Evolutionary conservation across 1,284 basidiomycete species (phyloP), one percentile per base, ranked within the genome.

Genomic region (Irpex lacteus): DNA sequence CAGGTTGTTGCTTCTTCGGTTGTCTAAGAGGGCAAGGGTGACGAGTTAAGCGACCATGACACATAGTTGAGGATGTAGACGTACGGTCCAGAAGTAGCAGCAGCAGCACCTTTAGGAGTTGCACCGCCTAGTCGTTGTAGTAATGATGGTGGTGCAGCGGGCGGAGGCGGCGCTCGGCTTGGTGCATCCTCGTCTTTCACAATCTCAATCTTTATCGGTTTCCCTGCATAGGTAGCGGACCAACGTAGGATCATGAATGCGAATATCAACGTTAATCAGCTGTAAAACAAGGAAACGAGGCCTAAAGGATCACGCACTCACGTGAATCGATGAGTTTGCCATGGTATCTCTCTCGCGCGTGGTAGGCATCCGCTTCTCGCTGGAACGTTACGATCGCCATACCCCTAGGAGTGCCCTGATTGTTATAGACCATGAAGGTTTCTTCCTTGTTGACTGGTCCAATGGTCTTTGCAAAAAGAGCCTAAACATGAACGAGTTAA

Each of bases 251-350:
- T 47, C 44, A 60, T 26, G 62, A 38, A 56, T 38, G 40, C 44
- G 36, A 57, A 38, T 18, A 47, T 26, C 32, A n/a, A 19, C 40
- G 15, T 44, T 9, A 44, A 15, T 8, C 15, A 44, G 40, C 15
- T 44, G 15, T 44, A 44, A 9, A 44, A 11, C 40, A 11, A 9
- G 40, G 4, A 44, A 9, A 15, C 40, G 11, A 44, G 8, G 40
- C 50, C 9, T 9, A 53, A 26, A 13, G 9, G 50, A 15, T 3
- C 34, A 37, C 6, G 54, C 1, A 84, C 89, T 79, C 67, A 92
- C 90, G 83, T 63, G 87, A 87, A 71, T 92, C 90, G 15, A 92
- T 84, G 62, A 90, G 82, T 75, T 90, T 90, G 57, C 88, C 87
- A 68, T 92, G 80, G 71, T 90, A 92, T 74, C 88, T 90, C 37